These are phyloP conservation scores for Boletus speciosus DNA, from an alignment of 768 basidiomycete genomes.

Conservation along the genomic window DNA sequence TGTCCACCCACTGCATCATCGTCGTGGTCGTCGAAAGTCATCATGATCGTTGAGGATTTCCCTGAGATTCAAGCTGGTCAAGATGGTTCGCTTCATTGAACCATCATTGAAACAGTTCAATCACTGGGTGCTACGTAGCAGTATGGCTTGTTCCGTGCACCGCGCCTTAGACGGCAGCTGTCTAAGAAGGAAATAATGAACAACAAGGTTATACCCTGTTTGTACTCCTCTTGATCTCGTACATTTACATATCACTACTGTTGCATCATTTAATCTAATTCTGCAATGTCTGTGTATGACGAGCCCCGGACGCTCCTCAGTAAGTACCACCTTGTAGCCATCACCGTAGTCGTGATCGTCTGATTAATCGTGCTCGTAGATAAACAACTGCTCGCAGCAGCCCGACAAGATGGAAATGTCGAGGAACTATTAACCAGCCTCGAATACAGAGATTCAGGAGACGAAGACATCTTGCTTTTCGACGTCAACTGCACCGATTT, in stretches of 20 bases:
- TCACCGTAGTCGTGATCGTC: neutral
- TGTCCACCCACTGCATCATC: constrained; percentile 7
- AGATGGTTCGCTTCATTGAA: neutral
- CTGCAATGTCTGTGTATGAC: constrained; percentile 13
- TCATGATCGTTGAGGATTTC: neutral
- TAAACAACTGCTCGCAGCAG: constrained; percentile 22
- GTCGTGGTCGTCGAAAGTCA: constrained; percentile 5
- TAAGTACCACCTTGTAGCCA: neutral
- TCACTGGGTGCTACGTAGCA: neutral
- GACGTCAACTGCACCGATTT: constrained; percentile 31
- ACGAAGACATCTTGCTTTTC: constrained; percentile 21
- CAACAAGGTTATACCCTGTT: too few species aligned
- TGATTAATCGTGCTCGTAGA: constrained; percentile 14
- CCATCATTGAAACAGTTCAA: neutral
- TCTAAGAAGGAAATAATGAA: neutral
- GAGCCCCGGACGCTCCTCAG: constrained; percentile 20
- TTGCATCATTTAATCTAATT: neutral
- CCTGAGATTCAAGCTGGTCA: neutral
- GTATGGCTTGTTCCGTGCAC: neutral
- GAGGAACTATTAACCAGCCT: constrained; percentile 22
- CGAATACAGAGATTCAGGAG: constrained; percentile 19
- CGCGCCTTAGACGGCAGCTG: neutral
- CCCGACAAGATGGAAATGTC: constrained; percentile 23
- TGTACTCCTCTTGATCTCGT: neutral
- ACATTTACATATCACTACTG: neutral